Base-by-base conservation (phyloP, 768 basidiomycete genomes). In the Pulveroboletus sp. region DNA sequence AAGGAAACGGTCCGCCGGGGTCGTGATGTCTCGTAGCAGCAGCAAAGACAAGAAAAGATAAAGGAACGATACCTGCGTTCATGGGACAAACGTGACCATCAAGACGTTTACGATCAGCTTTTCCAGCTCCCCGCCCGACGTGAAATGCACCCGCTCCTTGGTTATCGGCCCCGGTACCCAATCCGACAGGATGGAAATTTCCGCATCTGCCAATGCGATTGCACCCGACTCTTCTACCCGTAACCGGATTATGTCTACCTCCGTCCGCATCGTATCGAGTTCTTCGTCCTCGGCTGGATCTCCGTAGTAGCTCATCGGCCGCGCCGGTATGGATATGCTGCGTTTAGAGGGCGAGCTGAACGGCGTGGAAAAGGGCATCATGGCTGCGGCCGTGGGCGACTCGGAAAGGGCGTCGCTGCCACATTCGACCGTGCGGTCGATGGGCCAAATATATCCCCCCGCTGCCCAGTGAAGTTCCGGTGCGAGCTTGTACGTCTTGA, bases 401-500 rank as follows among this genome's bases (percentile, higher is more conserved):
- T 71, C 68, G 8, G 39, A 11, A 3, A 56, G 53, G 48, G 73
- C 67, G 32, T 82, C 79, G 44, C 71, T 71, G 32, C 74, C 74
- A 47, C 79, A 76, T 59, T 89, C 85, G 17, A 89, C 83, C 1
- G 79, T 76, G 43, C 79, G 78, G 58, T 86, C 84, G 22, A 80
- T 73, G 1, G 87, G 82, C 89, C 89, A 91, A 53, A 91, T 74
- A 63, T 85, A 89, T 17, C 87, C 87, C 2, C 87, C 88, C 27
- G 89, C 89, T 16, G 83, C 81, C 84, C 86, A 91, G 51, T 85
- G 85, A 2, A 91, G 75, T 52, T 85, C 85, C 0, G 86, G 85
- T 1, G 71, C 65, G 39, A 91, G 79, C 51, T 89, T 89, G 73
- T 82, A 88, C 32, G 84, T 65, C 64, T 86, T 88, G 63, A 90